These are phyloP conservation scores for Pholiota microspora DNA, from an alignment of 768 basidiomycete genomes.

Conservation along the genomic window DNA sequence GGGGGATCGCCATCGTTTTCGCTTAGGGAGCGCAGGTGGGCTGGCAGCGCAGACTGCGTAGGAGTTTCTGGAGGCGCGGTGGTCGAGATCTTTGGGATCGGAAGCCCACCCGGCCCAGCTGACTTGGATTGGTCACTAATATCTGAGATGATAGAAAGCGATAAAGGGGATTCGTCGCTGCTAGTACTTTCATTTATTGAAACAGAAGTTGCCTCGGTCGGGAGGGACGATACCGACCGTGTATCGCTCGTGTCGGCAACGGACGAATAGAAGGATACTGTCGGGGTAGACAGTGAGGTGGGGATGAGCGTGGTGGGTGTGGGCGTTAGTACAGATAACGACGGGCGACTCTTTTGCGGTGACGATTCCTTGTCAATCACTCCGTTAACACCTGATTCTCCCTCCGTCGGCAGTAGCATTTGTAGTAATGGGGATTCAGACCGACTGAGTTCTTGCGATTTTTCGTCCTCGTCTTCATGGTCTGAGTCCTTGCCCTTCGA, in stretches of 20 bases:
- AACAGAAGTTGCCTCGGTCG: constrained; percentile 25
- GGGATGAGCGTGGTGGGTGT: constrained; percentile 23
- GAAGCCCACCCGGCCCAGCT: constrained; percentile 36
- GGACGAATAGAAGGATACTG: constrained; percentile 32
- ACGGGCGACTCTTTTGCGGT: constrained; percentile 4
- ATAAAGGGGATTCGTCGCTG: constrained; percentile 6
- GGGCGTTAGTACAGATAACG: constrained; percentile 1
- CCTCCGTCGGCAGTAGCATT: background rate
- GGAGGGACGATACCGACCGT: constrained; percentile 41
- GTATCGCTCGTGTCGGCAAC: constrained; percentile 21
- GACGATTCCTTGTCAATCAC: background rate
- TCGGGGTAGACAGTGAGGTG: constrained; percentile 40
- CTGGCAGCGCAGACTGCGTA: constrained; percentile 9
- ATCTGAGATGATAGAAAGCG: constrained; percentile 7
- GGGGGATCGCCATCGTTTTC: background rate
- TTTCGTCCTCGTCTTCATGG: constrained; percentile 27
- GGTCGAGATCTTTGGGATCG: constrained; percentile 56
- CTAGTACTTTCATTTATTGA: constrained; percentile 8
- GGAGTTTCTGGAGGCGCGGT: constrained; percentile 31
- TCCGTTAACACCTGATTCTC: background rate
- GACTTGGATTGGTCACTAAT: constrained; percentile 1
- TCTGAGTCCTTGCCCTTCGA: constrained; percentile 32
- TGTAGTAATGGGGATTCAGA: background rate
- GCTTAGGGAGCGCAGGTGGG: background rate
- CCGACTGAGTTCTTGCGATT: background rate